Evolutionary conservation across 2,329 filamentous ascomycete species (phyloP).

Genomic region (Calonectria leucothoes): DNA sequence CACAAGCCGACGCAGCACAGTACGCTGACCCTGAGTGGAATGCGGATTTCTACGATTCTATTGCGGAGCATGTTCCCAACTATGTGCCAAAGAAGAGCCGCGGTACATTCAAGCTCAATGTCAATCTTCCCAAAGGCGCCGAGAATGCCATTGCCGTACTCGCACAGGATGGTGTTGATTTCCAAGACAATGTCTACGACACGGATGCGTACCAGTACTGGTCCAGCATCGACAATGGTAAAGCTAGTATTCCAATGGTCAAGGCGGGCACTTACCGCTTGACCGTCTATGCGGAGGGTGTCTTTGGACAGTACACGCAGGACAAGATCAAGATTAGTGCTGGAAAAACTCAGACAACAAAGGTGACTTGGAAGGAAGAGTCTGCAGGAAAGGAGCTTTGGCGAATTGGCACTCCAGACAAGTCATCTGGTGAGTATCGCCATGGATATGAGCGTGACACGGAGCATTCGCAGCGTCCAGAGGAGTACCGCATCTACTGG

Average conservation of each 20-base stretch:
- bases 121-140: conserved; percentile 64
- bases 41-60: conserved; percentile 71
- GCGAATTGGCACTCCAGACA: conserved; percentile 72
- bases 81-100: conserved; percentile 65
- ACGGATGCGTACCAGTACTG: conserved; percentile 72
- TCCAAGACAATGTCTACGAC: conserved; percentile 60
- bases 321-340: conserved; percentile 60
- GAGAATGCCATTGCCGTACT: conserved; percentile 66
- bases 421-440: conserved; percentile 68
- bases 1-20: conserved; percentile 65
- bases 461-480: conserved; percentile 61
- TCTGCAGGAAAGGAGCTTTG: conserved; percentile 69
- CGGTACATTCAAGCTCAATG: conserved; percentile 60
- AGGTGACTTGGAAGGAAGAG: conserved; percentile 64
- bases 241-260: conserved; percentile 64
- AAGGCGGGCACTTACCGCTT: conserved; percentile 70
- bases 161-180: conserved; percentile 46
- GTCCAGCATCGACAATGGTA: conserved; percentile 63
- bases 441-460: conserved; percentile 65
- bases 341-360: conserved; percentile 48
- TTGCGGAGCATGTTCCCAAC: conserved; percentile 68
- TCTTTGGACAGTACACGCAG: conserved; percentile 70
- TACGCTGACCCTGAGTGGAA: conserved; percentile 66
- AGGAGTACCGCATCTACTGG: conserved; percentile 73
- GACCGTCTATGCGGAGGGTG: conserved; percentile 70